Evolutionary conservation across 495 filamentous ascomycete species (phyloP), one percentile per base, ranked within the genome.

Genomic region (Talaromyces liani): DNA sequence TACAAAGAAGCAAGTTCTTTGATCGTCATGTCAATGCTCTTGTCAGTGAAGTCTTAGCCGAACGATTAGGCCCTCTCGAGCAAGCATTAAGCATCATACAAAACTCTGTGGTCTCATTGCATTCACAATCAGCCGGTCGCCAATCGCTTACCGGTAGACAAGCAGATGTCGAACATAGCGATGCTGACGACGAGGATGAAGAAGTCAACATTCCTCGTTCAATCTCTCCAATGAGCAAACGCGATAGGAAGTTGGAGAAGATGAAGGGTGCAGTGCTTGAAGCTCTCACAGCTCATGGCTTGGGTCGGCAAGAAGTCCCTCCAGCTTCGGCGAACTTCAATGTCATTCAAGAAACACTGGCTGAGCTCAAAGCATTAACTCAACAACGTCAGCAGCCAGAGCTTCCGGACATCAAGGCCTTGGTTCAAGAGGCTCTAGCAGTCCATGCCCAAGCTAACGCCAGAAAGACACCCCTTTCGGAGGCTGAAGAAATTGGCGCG

Each of bases 131-230:
- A 65, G 65, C 71, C 14, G 78, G 69, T 60, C 67, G 74, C 51
- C 71, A 74, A 59, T 72, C 75, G 39, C 73, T 75, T 66, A 79
- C 83, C 65, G 88, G 87, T 66, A 71, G 84, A 18, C 88, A 88
- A 56, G 82, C 80, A 9, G 85, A 88, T 47, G 74, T 85, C 47
- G 85, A 85, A 56, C 82, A 93, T 56, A 96, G 92, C 64, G 94
- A 97, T 75, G 94, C 93, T 2, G 94, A 98, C 66, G 94, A 98
- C 65, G 93, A 97, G 69, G 93, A 96, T 67, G 91, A 96, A 25
- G 67, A 77, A 24, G 65, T 73, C 54, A 72, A 70, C 0, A 75
- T 75, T 7, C 73, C 75, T 36, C 73, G 77, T 47, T 79, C 82
- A 33, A 85, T 88, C 31, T 83, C 81, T 14, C 86, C 90, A 7